Evolutionary conservation across 2,329 filamentous ascomycete genomes (phyloP), one percentile per base, ranked within the genome.

Genomic region (Monilinia fructicola): DNA sequence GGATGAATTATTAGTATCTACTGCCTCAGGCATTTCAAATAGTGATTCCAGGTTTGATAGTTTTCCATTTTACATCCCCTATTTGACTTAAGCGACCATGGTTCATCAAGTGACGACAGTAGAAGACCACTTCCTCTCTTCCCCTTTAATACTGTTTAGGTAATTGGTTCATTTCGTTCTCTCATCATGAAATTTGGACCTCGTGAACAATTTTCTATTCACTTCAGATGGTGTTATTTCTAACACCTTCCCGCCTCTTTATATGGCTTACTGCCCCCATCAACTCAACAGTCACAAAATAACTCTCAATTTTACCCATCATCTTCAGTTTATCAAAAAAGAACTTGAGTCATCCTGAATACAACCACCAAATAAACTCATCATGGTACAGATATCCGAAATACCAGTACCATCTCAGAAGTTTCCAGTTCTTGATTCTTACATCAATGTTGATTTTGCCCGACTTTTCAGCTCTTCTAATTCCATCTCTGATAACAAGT

Each of bases 401-500:
- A 46, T 31, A 16, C 53, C 38, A 46, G n/a, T 16, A 18, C 28
- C 62, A 40, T 0, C 23, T 4, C 38, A n/a, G n/a, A n/a, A 46
- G n/a, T n/a, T 64, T 10, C 40, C 26, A 16, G 48, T 50, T 35
- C 54, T 65, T 23, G 63, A 60, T 50, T 65, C 63, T 40, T 65
- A 65, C 10, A 53, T 60, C 10, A 44, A 60, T 23, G 44, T 65
- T 35, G 63, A 60, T 28, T 65, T 65, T 52, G 54, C 54, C 6
- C 10, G 28, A 10, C 63, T 65, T 42, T 65, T 65, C 23, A 10
- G 23, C 23, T n/a, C 54, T 23, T 59, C 63, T 28, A 7, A 53
- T 14, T 59, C 63, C 23, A 21, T 65, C 6, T 40, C 42, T 35
- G 31, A 60, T 26, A n/a, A 26, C 31, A n/a, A 23, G 18, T 18